Evolutionary conservation across 257 asterid species (phyloP).

Genomic region (Marsdenia floribunda): DNA sequence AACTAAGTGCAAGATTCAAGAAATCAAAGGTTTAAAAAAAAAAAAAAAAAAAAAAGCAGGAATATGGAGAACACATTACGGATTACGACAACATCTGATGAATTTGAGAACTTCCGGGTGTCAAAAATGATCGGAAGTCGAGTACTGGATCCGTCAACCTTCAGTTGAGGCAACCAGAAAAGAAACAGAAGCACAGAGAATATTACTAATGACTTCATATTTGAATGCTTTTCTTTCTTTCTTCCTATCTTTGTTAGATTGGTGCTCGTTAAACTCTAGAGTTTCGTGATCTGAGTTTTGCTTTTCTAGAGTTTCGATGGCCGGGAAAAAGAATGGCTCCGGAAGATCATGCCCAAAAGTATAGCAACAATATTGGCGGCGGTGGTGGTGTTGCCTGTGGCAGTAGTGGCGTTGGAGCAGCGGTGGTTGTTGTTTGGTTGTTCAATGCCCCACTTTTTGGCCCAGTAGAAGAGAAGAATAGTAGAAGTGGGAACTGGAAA

Average conservation of each 20-base stretch:
- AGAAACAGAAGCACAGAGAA: neutral
- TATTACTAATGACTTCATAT: neutral
- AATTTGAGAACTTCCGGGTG: neutral
- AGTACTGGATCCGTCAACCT: neutral
- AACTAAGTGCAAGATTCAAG: neutral
- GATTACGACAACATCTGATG: neutral
- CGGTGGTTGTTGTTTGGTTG: constrained; percentile 15
- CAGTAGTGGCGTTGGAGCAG: too few relatives aligned
- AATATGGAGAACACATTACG: neutral
- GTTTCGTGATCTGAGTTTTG: too few relatives aligned
- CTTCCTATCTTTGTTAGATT: too few relatives aligned
- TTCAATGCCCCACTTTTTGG: constrained; percentile 31
- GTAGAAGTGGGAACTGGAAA: too few relatives aligned
- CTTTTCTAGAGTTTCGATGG: too few relatives aligned
- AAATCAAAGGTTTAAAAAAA: neutral
- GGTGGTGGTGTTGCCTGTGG: constrained; percentile 14
- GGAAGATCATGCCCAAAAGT: constrained; percentile 42
- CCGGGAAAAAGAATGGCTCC: constrained; percentile 49
- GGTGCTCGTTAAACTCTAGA: neutral
- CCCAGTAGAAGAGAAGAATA: too few relatives aligned
- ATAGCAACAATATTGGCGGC: constrained; percentile 34
- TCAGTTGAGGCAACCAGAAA: neutral
- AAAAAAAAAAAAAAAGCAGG: too few relatives aligned
- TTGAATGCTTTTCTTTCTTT: neutral
- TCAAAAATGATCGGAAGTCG: neutral